A percentile compares a stretch with the other conserved stretches of the same genome.
Evolutionary conservation across 306 rosid species (phyloP).

Genomic region (Medicago arabica): DNA sequence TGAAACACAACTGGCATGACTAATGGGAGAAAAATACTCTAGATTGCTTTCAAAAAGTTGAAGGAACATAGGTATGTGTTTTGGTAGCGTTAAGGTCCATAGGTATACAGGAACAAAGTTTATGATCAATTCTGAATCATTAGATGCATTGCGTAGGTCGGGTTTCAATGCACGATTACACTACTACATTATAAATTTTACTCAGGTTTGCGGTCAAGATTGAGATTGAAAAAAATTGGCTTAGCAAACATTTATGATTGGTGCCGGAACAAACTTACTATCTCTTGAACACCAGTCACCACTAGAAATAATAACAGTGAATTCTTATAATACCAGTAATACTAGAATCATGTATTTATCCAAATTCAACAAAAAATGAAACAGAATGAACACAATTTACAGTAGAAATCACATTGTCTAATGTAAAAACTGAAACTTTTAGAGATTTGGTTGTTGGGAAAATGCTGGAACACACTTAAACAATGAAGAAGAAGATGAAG

Average conservation of each 20-base stretch:
- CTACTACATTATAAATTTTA: no score
- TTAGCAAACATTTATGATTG: no score
- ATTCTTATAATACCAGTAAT: neutral
- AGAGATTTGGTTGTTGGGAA: no score
- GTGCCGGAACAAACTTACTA: no score
- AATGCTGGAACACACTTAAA: no score
- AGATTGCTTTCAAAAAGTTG: constrained; percentile 38
- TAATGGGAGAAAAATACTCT: no score
- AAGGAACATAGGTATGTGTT: constrained; percentile 63
- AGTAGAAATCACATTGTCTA: neutral
- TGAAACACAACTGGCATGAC: no score
- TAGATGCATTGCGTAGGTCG: neutral
- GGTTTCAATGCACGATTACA: neutral
- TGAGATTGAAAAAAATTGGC: no score
- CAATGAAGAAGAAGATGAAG: no score
- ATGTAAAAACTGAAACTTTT: neutral
- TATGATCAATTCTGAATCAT: neutral
- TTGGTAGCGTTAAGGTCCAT: constrained; percentile 57
- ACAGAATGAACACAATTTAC: neutral
- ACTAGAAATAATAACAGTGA: no score
- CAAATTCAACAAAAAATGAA: neutral
- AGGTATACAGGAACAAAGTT: neutral
- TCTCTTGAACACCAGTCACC: no score
- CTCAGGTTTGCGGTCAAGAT: no score
- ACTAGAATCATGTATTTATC: neutral